Percentiles rank a stretch among this genome's conserved stretches.
Evolutionary conservation across 179 eudicot species (phyloP).

Genomic region (Spinacia oleracea): DNA sequence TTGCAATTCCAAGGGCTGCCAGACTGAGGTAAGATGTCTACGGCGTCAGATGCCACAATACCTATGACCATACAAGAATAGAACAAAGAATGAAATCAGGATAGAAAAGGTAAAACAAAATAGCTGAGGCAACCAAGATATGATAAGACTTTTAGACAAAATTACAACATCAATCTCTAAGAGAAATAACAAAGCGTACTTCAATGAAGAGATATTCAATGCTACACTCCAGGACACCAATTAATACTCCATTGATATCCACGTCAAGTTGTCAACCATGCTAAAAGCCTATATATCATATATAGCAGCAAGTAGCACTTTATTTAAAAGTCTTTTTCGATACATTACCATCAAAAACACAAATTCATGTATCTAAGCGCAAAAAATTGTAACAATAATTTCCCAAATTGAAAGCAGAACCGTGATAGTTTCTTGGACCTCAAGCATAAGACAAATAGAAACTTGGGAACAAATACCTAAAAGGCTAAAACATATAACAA

Average conservation of each 20-base stretch:
- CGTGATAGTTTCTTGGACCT: neutral
- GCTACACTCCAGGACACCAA: neutral
- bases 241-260: neutral
- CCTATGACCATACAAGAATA: conserved; percentile 42
- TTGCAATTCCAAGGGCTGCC: conserved; percentile 84
- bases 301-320: neutral
- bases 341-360: neutral
- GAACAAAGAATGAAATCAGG: neutral
- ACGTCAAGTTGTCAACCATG: neutral
- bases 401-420: neutral
- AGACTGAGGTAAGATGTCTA: conserved; percentile 80
- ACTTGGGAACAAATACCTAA: neutral
- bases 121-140: neutral
- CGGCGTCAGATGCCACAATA: conserved; percentile 92
- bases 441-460: neutral
- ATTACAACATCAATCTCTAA: neutral
- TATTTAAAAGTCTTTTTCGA: neutral
- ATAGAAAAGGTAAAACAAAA: neutral
- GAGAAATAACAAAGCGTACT: neutral
- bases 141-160: neutral
- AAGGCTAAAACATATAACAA: neutral
- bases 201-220: neutral
- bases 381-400: neutral
- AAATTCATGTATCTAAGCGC: neutral
- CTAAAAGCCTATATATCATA: neutral